Percentiles rank a stretch among this genome's conserved stretches.
Conservation (phyloP, 148 eudicot species). For the Arctostaphylos glauca region DNA sequence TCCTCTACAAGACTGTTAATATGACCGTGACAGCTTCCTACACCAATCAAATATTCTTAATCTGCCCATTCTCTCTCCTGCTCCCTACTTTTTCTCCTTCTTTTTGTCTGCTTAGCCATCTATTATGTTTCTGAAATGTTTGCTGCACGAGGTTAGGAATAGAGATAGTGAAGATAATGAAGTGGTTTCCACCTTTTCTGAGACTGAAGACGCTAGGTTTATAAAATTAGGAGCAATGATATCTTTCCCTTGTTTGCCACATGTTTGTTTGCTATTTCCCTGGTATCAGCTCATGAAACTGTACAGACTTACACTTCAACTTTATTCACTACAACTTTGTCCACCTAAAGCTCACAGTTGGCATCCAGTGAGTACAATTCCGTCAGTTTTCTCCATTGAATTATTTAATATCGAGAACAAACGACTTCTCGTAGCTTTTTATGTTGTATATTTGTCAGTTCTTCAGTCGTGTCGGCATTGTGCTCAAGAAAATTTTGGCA, state of each 20-base stretch:
- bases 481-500: not conserved
- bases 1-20: not conserved
- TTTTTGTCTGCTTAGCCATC: not conserved
- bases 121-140: not conserved
- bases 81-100: not conserved
- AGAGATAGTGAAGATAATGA: not conserved
- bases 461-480: not conserved
- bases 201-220: not conserved
- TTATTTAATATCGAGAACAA: not conserved
- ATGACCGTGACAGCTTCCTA: not conserved
- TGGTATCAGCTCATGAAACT: not conserved
- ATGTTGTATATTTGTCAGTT: not conserved
- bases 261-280: not conserved
- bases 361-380: not conserved
- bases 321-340: not conserved
- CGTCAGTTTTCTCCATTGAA: not conserved
- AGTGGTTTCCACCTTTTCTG: constrained; percentile 3
- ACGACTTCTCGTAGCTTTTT: not conserved
- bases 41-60: not conserved
- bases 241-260: not conserved
- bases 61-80: not conserved
- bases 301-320: not conserved
- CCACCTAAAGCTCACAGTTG: constrained; percentile 1
- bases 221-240: not conserved
- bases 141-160: not conserved